A percentile compares a stretch with the other conserved stretches of the same genome.
phyloP scores from a whole-genome alignment of 371 early-diverging fungal genomes.

The Mucor sp. region DNA sequence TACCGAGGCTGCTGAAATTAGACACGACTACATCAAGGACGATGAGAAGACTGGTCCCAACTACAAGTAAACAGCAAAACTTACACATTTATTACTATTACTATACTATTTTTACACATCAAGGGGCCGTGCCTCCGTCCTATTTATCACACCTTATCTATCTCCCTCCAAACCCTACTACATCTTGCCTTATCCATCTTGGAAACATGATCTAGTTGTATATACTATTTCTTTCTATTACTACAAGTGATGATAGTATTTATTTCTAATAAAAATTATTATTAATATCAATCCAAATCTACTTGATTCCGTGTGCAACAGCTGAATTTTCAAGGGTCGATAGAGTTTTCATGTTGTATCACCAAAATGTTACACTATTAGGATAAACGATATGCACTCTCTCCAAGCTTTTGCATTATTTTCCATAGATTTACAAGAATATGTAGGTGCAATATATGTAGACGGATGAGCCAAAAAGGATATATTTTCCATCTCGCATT shows the following conservation, averaged over 20 bases:
- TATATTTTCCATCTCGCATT: neutral
- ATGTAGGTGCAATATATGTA: neutral
- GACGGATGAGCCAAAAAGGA: neutral
- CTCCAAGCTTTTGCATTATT: neutral
- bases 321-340: slow-evolving; percentile 3
- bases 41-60: slow-evolving; percentile 39
- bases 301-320: neutral
- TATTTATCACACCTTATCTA: neutral
- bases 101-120: slow-evolving; percentile 2
- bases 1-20: slow-evolving; percentile 41
- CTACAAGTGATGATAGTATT: slow-evolving; percentile 1
- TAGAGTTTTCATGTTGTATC: slow-evolving; percentile 3
- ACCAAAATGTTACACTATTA: neutral
- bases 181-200: neutral
- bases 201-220: slow-evolving; percentile 6
- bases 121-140: slow-evolving; percentile 2
- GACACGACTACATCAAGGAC: slow-evolving; percentile 29
- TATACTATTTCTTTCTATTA: neutral
- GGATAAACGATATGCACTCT: neutral
- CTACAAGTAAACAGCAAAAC: slow-evolving; percentile 30
- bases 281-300: neutral
- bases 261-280: neutral
- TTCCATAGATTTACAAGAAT: neutral
- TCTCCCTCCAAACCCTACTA: slow-evolving; percentile 7
- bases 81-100: neutral